A percentile compares a stretch with the other conserved stretches of the same genome.
These are phyloP conservation scores for Fusarium pilosicola DNA, from an alignment of 2,329 filamentous ascomycete species.

Conservation along the genomic window DNA sequence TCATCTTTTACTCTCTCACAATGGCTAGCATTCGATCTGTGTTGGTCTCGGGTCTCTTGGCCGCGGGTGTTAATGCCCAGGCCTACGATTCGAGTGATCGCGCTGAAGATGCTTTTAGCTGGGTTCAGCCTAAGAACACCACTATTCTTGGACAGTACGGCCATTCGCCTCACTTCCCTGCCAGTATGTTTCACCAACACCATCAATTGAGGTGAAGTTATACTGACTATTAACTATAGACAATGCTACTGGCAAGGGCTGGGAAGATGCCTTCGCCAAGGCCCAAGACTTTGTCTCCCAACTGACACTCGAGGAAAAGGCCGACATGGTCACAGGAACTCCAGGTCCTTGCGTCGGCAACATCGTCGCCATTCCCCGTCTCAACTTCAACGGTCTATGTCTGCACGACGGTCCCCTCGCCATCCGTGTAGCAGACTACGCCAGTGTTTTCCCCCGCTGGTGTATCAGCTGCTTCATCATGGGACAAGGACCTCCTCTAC, in stretches of 20 bases:
- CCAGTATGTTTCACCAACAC: constrained; percentile 46
- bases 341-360: constrained; percentile 50
- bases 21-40: constrained; percentile 40
- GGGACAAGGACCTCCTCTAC: constrained; percentile 77
- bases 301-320: constrained; percentile 46
- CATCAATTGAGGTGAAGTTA: accelerated
- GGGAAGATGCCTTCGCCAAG: constrained; percentile 51
- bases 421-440: constrained; percentile 53
- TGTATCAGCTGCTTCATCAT: constrained; percentile 69
- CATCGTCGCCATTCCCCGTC: constrained; percentile 51
- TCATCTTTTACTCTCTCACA: constrained; percentile 5
- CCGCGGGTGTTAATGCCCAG: constrained; percentile 43
- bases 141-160: constrained; percentile 54
- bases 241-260: constrained; percentile 51
- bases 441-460: constrained; percentile 62
- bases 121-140: constrained; percentile 54
- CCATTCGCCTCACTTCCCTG: constrained; percentile 51
- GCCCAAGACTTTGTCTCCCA: constrained; percentile 48
- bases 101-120: constrained; percentile 48
- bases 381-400: constrained; percentile 56
- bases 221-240: constrained; percentile 41
- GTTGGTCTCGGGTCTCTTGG: constrained; percentile 53
- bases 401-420: constrained; percentile 51
- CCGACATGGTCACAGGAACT: constrained; percentile 48
- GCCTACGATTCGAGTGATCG: constrained; percentile 39